Evolutionary conservation across 208 protist species (phyloP), one percentile per base, ranked within the genome.

Genomic region (Phytomonas sp.): DNA sequence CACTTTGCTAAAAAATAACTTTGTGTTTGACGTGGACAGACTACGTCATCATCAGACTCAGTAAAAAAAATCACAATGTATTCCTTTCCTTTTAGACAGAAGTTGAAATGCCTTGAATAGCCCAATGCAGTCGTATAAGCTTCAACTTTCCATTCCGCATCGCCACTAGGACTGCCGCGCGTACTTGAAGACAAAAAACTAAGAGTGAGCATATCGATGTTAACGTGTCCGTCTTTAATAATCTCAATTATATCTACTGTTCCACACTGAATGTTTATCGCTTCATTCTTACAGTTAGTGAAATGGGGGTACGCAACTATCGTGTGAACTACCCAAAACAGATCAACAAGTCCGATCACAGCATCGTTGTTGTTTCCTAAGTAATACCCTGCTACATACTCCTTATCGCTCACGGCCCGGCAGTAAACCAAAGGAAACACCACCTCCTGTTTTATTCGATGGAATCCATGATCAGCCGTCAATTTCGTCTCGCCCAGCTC

Each of bases 391-490:
- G 26, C 19, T 19, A 23, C 45, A 6, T 56, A 56, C 19, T 56
- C 19, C 34, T 79, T 63, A n/a, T 77, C 73, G 16, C 52, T 64
- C 19, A 29, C 32, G 14, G 75, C 80, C 45, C 78, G 77, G 32
- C 42, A 29, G 30, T 42, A 73, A 30, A 88, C 83, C 32, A 70
- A 60, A 4, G 16, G 29, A 45, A 88, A 71, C 5, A 84, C 68
- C 59, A 67, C 66, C 32, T 67, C 66, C 49, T 79, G 69, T 29
- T 70, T 73, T 34, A 77, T 29, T 5, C 30, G 63, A 29, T 26
- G 26, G 26, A 60, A 49, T 56, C 23, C 19, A 26, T 26, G 19
- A 56, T 56, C 45, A 56, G 45, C 6, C 0, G 23, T 23, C 7
- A 19, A 26, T 23, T 26, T 6, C 23, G 49, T 63, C 6, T 49